phyloP scores from a whole-genome alignment of 257 asterid genomes.

The Ballota nigra region DNA sequence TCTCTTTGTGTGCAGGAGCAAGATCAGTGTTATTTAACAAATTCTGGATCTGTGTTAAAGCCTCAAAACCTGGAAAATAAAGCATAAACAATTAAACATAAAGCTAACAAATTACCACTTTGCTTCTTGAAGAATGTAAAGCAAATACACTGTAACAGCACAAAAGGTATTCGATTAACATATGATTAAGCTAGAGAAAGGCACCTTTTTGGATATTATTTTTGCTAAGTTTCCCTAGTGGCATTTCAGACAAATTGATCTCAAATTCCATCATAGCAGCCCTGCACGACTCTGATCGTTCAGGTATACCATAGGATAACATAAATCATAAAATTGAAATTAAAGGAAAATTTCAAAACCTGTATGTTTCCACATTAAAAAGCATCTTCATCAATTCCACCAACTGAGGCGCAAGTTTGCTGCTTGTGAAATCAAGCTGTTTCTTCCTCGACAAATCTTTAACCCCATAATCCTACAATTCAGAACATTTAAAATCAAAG shows the following conservation, averaged over 20 bases:
- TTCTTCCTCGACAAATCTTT: conserved; percentile 55
- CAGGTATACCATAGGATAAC: conserved; percentile 23
- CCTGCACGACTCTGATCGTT: conserved; percentile 44
- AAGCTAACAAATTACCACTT: conserved; percentile 9
- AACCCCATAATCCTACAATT: conserved; percentile 88
- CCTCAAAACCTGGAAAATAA: conserved; percentile 75
- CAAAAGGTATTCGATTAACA: not conserved
- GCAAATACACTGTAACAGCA: conserved; percentile 9
- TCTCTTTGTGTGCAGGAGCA: conserved; percentile 60
- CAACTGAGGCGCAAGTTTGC: conserved; percentile 73
- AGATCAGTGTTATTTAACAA: conserved; percentile 39
- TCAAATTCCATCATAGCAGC: conserved; percentile 99
- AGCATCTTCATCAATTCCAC: conserved; percentile 87
- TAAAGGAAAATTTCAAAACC: conserved; percentile 39
- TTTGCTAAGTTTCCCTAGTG: conserved; percentile 96
- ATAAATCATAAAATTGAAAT: conserved; percentile 7
- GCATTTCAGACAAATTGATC: conserved; percentile 98
- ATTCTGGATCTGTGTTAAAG: conserved; percentile 90
- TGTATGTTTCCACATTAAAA: conserved; percentile 91
- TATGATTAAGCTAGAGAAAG: conserved; percentile 1
- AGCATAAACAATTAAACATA: conserved; percentile 14
- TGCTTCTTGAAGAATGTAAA: conserved; percentile 1
- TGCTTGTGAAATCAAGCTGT: conserved; percentile 48
- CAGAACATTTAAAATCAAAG: conserved; percentile 9
- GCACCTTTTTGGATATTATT: conserved; percentile 85